Base-by-base conservation (phyloP, 495 filamentous ascomycete species). In the Lichenothelia convexa region DNA sequence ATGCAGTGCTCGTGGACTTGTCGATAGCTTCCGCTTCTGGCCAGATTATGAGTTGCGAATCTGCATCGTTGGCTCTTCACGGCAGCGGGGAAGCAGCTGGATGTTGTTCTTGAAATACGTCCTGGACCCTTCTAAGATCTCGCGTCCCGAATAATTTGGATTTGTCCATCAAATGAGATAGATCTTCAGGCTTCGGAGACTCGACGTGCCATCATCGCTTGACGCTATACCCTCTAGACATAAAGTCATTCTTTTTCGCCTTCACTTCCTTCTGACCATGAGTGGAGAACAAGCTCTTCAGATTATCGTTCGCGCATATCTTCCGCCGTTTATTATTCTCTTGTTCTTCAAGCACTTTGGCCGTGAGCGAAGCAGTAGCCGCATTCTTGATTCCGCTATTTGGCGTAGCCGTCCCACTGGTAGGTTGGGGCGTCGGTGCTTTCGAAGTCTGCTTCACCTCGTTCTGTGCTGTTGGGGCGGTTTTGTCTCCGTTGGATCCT, bases 331-430 rank as follows among this genome's bases (percentile, higher is more conserved):
- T 93, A 32, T 81, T 80, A 41, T 67, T 70, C 48, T 77, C 73
- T 51, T 93, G 78, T 41, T 94, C 89, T 6, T 76, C 75, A 6
- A 93, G 51, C 0, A 97, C 85, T 43, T 70, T 82, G 0, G 77
- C 80, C 4, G 89, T 91, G 16, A 95, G 55, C 8, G 71, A 75
- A 0, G 87, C 84, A 4, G 89, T 87, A 12, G 80, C 69, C 3
- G 80, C 65, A 45, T 93, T 86, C 52, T 91, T 89, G 51, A 95
- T 93, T 18, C 70, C 65, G n/a, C 32, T 15, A 6, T 5, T 18
- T 18, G 23, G 24, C 21, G 4, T 18, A 15, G 2, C 32, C 35
- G 17, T 21, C 20, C 3, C 35, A 21, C 11, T 21, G 31, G n/a
- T 39, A 33, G 6, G 30, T 30, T 13, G 46, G 36, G n/a, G 40